Conservation (phyloP, 768 basidiomycete genomes). For the Hericium coralloides region DNA sequence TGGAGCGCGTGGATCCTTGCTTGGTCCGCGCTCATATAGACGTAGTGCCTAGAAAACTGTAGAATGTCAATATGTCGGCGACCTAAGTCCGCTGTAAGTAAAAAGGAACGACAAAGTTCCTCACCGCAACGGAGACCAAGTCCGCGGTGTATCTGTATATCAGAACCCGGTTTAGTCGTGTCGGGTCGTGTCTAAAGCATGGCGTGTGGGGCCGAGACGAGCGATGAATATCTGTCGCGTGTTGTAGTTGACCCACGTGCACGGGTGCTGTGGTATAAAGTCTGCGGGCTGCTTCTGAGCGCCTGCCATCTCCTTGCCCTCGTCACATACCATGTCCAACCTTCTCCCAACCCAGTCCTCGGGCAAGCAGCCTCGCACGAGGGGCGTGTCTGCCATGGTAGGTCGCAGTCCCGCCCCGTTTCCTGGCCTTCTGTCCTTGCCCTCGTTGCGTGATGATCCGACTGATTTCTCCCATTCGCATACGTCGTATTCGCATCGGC, state of each 20-base stretch:
- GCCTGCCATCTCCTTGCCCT: background rate
- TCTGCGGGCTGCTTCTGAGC: background rate
- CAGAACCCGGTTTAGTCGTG: background rate
- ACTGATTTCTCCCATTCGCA: slow-evolving; percentile 23
- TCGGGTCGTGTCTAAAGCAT: background rate
- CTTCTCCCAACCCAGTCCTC: background rate
- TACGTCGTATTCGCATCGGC: background rate
- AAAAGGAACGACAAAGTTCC: too few relatives aligned
- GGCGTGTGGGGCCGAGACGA: background rate
- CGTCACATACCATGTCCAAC: slow-evolving; percentile 5
- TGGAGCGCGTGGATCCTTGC: slow-evolving; percentile 1
- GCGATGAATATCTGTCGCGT: background rate
- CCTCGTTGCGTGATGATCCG: slow-evolving; percentile 1
- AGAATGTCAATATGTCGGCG: too few relatives aligned
- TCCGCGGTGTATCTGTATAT: too few relatives aligned
- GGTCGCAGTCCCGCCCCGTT: background rate
- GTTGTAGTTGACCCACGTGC: slow-evolving; percentile 2
- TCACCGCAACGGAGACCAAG: too few relatives aligned
- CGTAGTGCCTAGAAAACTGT: too few relatives aligned
- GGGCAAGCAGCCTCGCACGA: slow-evolving; percentile 9
- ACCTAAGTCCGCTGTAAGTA: too few relatives aligned
- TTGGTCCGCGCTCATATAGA: too few relatives aligned
- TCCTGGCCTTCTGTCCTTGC: background rate
- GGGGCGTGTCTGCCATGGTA: slow-evolving; percentile 15
- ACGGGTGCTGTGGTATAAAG: background rate